Evolutionary conservation across 352 stramenopile genomes (phyloP), one percentile per base, ranked within the genome.

Genomic region (Phytopythium vexans): DNA sequence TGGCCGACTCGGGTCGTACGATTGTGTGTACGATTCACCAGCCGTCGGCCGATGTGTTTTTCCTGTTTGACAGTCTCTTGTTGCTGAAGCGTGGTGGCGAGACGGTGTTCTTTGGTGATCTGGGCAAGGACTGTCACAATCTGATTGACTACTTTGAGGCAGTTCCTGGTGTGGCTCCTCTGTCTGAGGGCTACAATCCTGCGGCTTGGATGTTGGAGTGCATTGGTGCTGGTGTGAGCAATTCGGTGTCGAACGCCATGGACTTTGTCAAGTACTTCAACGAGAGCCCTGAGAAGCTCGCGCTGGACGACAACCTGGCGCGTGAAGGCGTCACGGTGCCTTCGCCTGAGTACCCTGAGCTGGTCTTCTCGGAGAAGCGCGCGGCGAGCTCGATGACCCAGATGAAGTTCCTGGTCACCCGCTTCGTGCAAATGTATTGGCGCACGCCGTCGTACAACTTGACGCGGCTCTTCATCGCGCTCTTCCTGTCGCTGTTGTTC

Each of bases 361-460:
- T 70, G 4, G 2, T 53, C 0, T 66, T 70, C 34, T 47, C 32
- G 6, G 48, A 52, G 14, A 70, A 70, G 9, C 53, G 53, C 8
- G 56, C 62, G 11, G 62, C 57, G 0, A 58, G 41, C 21, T 42
- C 53, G 4, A 15, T 6, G 32, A 64, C 42, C 0, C 62, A 70
- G 39, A 15, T 70, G 5, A 49, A 54, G 4, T 45, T 62, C 12
- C 21, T 69, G 8, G 37, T 66, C 11, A 10, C 32, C 0, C 51
- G 64, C 8, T 68, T 66, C 35, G 41, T 64, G 41, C 40, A 38
- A 1, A 64, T 75, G 31, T 78, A 78, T 54, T 78, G 69, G 69
- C 66, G 69, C 11, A 75, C 66, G 6, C 83, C 86, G 16, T 74
- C 69, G 41, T 97, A 97, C 63, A 95, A 88, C 56, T 39, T 84